phyloP scores from a whole-genome alignment of 768 basidiomycete species.

The Lactifluus echinatus region DNA sequence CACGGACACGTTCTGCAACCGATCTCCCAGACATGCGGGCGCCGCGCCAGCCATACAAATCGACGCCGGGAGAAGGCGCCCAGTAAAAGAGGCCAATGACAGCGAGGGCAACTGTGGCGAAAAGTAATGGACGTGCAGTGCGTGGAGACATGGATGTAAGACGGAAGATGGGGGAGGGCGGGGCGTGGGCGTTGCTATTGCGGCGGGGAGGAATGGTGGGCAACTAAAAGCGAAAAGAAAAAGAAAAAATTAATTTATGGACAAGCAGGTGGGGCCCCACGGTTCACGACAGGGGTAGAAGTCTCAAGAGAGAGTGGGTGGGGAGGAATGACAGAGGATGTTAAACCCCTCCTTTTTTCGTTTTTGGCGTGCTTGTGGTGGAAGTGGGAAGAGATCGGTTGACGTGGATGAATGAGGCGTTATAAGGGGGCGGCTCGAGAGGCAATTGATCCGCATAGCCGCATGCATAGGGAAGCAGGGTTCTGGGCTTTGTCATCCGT shows the following conservation, averaged over 20 bases:
- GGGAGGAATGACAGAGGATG: no score
- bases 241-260: not conserved
- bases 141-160: conserved; percentile 4
- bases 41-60: not conserved
- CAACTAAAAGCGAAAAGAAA: not conserved
- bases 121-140: not conserved
- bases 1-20: not conserved
- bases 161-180: not conserved
- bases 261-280: not conserved
- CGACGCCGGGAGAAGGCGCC: not conserved
- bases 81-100: not conserved
- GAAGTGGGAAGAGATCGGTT: not conserved
- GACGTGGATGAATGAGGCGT: not conserved
- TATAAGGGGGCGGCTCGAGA: not conserved
- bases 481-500: not conserved
- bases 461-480: no score
- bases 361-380: not conserved
- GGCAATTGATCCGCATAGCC: not conserved
- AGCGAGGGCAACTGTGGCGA: not conserved
- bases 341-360: not conserved
- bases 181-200: not conserved
- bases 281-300: not conserved
- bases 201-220: not conserved
- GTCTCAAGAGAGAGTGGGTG: no score
- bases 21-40: not conserved